Evolutionary conservation across 176 grass and related monocot genomes (phyloP).

Genomic region (Musa schizocarpa): DNA sequence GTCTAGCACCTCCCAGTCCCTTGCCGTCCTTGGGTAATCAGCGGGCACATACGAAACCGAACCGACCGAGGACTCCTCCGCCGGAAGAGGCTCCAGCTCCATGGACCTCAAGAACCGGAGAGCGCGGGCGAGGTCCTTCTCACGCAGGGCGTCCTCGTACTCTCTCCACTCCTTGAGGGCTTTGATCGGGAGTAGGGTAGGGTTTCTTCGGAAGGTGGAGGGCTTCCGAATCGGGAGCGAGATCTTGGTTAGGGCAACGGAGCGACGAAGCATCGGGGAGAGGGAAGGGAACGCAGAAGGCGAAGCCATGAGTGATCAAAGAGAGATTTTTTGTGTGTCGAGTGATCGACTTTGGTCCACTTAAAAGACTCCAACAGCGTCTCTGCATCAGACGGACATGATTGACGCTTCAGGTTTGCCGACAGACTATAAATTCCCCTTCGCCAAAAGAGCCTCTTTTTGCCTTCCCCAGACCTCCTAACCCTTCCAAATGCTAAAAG

Average conservation of each 20-base stretch:
- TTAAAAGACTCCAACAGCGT: neutral
- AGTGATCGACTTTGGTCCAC: neutral
- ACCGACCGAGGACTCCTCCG: slow-evolving; percentile 4
- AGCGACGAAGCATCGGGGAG: neutral
- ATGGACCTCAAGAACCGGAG: slow-evolving; percentile 74
- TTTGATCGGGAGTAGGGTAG: slow-evolving; percentile 24
- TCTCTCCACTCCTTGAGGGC: slow-evolving; percentile 72
- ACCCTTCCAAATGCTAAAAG: too few species aligned
- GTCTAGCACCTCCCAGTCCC: slow-evolving; percentile 89
- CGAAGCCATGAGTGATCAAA: neutral
- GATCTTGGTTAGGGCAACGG: neutral
- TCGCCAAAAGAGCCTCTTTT: neutral
- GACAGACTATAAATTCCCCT: neutral
- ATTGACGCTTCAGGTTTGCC: neutral
- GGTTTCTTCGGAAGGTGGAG: neutral
- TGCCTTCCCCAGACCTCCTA: too few species aligned
- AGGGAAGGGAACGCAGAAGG: neutral
- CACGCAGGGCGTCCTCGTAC: slow-evolving; percentile 80
- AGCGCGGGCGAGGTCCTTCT: slow-evolving; percentile 75
- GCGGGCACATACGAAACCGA: slow-evolving; percentile 21
- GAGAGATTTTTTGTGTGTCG: neutral
- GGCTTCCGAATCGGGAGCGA: neutral
- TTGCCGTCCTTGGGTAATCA: slow-evolving; percentile 30
- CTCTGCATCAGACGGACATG: neutral
- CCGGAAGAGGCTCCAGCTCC: slow-evolving; percentile 22